Evolutionary conservation across 495 filamentous ascomycete species (phyloP), one percentile per base, ranked within the genome.

Genomic region (Geopyxis carbonaria): DNA sequence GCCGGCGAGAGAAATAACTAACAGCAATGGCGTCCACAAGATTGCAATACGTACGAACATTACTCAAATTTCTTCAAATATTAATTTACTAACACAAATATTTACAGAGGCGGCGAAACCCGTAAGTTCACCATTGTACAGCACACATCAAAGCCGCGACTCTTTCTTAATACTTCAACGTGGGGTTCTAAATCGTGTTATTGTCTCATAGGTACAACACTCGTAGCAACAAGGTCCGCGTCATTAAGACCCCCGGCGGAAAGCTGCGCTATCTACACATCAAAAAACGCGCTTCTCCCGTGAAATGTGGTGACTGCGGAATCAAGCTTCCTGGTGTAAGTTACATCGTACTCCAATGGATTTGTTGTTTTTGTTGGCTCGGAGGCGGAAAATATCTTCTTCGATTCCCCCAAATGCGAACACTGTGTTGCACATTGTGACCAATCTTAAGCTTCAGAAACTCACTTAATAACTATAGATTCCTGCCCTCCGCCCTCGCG

Each of bases 241-340:
- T 94, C 62, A 62, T 93, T 67, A 89, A 84, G 72, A 97, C 89
- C 44, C 89, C 89, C 42, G 89, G 89, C 61, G 89, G 89, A 59
- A 69, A 83, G 61, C 76, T 92, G 47, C 79, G 85, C 58, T 78
- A 92, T 58, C 81, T 94, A 51, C 85, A 95, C 76, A 83, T 92
- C 70, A 94, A 94, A 78, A 95, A 95, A 78, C 77, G 76, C 65
- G 86, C 83, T 50, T 86, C 80, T 55, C 75, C 82, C 51, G 87
- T 89, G 55, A 95, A 95, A 70, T 99, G 89, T 62, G 89, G 89
- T 73, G 89, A 94, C 72, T 94, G 89, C 60, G 86, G 86, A 57
- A 76, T 76, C 67, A 93, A 93, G 69, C 51, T 54, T 49, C 51
- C 51, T 41, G 51, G 51, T 10, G 51, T 54, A 45, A 54, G 49